Evolutionary conservation across 164 flowering plant species (phyloP), one percentile per base, ranked within the genome.

Genomic region (Chloranthus sessilifolius): DNA sequence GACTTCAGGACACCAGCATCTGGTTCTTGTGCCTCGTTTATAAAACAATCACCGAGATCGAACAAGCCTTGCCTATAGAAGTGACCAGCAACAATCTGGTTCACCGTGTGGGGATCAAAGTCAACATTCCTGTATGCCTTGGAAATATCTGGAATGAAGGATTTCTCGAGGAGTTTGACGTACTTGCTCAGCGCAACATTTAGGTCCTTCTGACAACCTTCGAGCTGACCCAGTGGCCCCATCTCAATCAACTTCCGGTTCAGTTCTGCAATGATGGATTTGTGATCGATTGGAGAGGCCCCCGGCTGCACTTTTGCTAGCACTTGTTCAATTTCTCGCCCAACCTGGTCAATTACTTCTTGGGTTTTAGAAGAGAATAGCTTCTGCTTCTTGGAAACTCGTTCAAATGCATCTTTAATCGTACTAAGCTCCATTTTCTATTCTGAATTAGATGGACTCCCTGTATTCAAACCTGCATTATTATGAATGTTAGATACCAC

Each of bases 371-470:
- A 79, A 19, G 64, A 57, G 23, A 76, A 78, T 2, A 85, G 43
- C 61, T 78, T 85, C 64, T 83, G 96, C 69, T 82, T 88, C 75
- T 88, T 88, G n/a, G 82, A 38, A 47, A 83, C 88, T 20, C 80
- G 79, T 36, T 82, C 94, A 71, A 91, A 85, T 55, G 85, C 91
- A 72, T 82, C 94, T 71, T 68, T 88, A 47, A 82, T 73, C 53
- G 74, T 64, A 51, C 57, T 79, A 50, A 91, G 69, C 70, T 88
- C 95, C 98, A 88, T 91, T 22, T 43, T 12, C 48, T 25, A 31
- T 6, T 31, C 35, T 6, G 9, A 31, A 31, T 11, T 6, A 31
- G 35, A 31, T n/a, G n/a, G n/a, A n/a, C n/a, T n/a, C n/a, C n/a
- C n/a, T n/a, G n/a, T n/a, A n/a, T n/a, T n/a, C n/a, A n/a, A n/a